Conservation (phyloP, 257 asterid species). For the Lantana camara region DNA sequence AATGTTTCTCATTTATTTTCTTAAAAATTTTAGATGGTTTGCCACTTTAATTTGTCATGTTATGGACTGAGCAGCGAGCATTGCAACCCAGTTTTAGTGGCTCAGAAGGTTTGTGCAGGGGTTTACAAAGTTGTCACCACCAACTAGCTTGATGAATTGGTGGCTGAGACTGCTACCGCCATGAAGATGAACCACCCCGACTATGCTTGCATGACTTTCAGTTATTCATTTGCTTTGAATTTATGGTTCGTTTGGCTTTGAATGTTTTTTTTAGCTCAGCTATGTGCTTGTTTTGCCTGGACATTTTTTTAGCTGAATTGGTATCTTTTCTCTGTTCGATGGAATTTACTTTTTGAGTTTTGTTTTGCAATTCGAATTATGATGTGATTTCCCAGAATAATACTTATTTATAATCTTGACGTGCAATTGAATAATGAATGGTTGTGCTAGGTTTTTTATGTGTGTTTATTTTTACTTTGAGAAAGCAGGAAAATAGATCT, state of each 20-base stretch:
- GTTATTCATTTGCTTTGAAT: background rate
- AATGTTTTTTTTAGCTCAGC: background rate
- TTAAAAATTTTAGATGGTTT: no score
- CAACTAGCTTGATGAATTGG: slow-evolving; percentile 94
- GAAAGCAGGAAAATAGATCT: no score
- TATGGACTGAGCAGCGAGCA: slow-evolving; percentile 90
- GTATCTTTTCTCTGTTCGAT: no score
- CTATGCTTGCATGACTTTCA: slow-evolving; percentile 78
- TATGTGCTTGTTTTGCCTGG: slow-evolving; percentile 1
- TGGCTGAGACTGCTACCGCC: slow-evolving; percentile 97
- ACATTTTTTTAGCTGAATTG: no score
- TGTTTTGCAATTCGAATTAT: no score
- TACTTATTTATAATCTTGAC: no score
- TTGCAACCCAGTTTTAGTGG: slow-evolving; percentile 86
- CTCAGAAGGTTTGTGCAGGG: slow-evolving; percentile 95
- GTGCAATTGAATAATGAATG: no score
- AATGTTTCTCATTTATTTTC: no score
- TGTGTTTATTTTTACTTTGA: no score
- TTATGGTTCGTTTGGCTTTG: background rate
- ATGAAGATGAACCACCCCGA: slow-evolving; percentile 95
- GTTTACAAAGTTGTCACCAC: slow-evolving; percentile 93
- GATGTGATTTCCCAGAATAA: no score
- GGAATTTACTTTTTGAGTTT: background rate
- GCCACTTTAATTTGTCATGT: no score
- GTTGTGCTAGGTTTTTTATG: no score